These are phyloP conservation scores for Beauveria rudraprayagi DNA, from an alignment of 2,329 filamentous ascomycete species.

Conservation along the genomic window DNA sequence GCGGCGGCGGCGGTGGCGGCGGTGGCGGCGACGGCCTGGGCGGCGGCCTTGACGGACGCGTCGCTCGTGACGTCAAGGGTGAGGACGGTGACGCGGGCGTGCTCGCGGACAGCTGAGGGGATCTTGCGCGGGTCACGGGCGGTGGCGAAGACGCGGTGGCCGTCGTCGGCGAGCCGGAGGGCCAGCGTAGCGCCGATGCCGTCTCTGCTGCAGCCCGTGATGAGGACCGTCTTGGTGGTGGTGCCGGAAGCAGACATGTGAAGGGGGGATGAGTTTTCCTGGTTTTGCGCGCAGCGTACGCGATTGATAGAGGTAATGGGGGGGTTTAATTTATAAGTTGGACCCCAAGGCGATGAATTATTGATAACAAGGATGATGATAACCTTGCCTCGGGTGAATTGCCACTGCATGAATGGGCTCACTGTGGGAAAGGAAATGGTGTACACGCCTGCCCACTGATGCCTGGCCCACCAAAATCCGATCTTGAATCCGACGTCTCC, in stretches of 20 bases:
- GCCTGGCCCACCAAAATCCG: background rate
- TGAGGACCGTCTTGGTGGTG: constrained; percentile 1
- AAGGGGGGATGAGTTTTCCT: too few relatives aligned
- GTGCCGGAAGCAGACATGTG: background rate
- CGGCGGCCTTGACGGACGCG: constrained; percentile 19
- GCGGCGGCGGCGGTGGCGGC: background rate
- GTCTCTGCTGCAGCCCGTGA: constrained; percentile 14
- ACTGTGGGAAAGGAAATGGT: background rate
- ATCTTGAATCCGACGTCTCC: background rate
- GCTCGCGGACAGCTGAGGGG: constrained; percentile 13
- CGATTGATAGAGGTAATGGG: too few relatives aligned
- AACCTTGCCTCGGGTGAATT: too few relatives aligned
- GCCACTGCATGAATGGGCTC: too few relatives aligned
- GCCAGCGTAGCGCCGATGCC: constrained; percentile 23
- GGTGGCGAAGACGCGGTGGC: constrained; percentile 27
- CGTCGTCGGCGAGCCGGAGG: constrained; percentile 15
- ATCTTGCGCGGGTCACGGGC: constrained; percentile 21
- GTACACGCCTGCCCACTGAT: background rate
- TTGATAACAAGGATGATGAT: background rate
- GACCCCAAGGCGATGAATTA: too few relatives aligned
- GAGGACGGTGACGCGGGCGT: constrained; percentile 20
- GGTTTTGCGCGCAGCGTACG: too few relatives aligned
- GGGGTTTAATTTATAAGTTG: too few relatives aligned
- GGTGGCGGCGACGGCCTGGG: constrained; percentile 9
- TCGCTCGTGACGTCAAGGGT: constrained; percentile 24